These are phyloP conservation scores for Quercus lobata DNA, from an alignment of 331 rosid species.

Conservation along the genomic window DNA sequence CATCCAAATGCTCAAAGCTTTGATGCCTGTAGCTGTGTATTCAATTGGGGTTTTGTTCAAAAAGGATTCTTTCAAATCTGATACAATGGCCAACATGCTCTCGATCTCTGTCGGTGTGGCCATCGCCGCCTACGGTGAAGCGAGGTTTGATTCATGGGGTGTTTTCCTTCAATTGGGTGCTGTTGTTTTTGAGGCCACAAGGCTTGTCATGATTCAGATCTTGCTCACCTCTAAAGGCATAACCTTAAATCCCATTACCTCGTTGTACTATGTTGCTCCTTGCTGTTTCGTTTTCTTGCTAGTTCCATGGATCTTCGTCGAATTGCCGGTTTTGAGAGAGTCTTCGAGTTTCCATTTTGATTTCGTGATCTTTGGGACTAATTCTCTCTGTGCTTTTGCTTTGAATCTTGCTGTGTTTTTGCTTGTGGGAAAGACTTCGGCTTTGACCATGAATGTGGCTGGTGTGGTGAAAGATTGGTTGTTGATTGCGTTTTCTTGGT, in stretches of 20 bases:
- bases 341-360: conserved; percentile 56
- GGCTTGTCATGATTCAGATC: conserved; percentile 88
- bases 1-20: conserved; percentile 90
- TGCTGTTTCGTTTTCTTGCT: conserved; percentile 61
- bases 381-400: conserved; percentile 79
- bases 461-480: conserved; percentile 93
- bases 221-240: conserved; percentile 78
- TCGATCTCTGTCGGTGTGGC: conserved; percentile 86
- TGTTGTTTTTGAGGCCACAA: conserved; percentile 77
- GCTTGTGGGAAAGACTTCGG: conserved; percentile 83
- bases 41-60: conserved; percentile 62
- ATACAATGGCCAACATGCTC: conserved; percentile 74
- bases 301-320: conserved; percentile 74
- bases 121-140: conserved; percentile 90
- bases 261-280: conserved; percentile 76
- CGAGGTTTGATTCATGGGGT: conserved; percentile 70
- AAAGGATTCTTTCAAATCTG: conserved; percentile 53
- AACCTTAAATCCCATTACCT: conserved; percentile 77
- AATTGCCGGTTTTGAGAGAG: conserved; percentile 62
- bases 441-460: conserved; percentile 91
- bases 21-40: conserved; percentile 93
- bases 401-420: conserved; percentile 78
- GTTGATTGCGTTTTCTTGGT: conserved; percentile 84
- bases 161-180: conserved; percentile 76
- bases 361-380: conserved; percentile 62